These are phyloP conservation scores for Coffea eugenioides DNA, from an alignment of 257 asterid species.

Conservation along the genomic window DNA sequence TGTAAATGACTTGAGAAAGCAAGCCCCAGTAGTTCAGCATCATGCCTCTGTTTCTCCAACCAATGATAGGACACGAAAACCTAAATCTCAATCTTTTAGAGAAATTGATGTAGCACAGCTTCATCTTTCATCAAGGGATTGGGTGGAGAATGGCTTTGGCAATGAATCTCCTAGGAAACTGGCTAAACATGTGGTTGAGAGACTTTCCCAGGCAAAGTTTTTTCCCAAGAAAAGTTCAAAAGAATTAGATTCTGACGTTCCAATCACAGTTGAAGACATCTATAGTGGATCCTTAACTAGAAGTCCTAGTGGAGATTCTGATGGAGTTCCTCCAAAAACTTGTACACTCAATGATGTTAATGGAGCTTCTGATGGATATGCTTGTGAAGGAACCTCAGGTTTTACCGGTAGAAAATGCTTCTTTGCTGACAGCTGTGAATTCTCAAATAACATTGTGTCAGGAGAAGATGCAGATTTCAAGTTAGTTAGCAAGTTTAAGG, in stretches of 20 bases:
- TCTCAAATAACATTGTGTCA: constrained; percentile 27
- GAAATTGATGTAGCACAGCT: constrained; percentile 48
- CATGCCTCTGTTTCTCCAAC: constrained; percentile 44
- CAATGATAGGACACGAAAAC: constrained; percentile 63
- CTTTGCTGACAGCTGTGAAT: constrained; percentile 35
- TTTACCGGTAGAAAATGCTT: constrained; percentile 39
- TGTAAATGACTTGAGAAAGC: constrained; percentile 44
- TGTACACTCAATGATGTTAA: constrained; percentile 36
- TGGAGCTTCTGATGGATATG: constrained; percentile 45
- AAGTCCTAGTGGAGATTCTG: constrained; percentile 50
- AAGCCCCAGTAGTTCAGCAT: constrained; percentile 55
- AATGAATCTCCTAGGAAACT: constrained; percentile 76
- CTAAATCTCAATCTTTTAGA: constrained; percentile 78
- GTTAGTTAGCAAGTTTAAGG: constrained; percentile 54
- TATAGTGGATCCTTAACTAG: constrained; percentile 49
- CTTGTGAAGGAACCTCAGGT: constrained; percentile 38
- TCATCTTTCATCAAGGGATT: constrained; percentile 48
- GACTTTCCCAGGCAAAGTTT: constrained; percentile 75
- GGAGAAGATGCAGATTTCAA: constrained; percentile 46
- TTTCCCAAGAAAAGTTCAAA: constrained; percentile 48
- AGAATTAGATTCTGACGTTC: constrained; percentile 55
- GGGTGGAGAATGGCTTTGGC: constrained; percentile 48
- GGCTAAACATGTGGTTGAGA: constrained; percentile 88
- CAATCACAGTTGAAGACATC: constrained; percentile 89
- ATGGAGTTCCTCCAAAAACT: constrained; percentile 38